Evolutionary conservation across 768 basidiomycete species (phyloP).

Genomic region (Suillus subluteus): DNA sequence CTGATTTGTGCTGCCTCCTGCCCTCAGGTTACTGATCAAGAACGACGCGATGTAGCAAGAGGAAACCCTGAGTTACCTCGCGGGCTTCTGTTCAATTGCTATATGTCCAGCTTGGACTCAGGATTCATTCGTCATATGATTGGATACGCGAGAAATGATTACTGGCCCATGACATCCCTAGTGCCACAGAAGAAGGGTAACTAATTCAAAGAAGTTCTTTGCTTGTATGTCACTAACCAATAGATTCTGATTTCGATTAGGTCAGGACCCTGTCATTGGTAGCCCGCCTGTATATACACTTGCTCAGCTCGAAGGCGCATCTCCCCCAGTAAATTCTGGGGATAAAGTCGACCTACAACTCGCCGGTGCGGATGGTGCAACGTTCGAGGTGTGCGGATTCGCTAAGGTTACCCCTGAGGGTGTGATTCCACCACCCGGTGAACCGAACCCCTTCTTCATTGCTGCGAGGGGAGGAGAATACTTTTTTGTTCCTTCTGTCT

Average conservation of each 20-base stretch:
- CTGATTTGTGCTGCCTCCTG: too few relatives aligned
- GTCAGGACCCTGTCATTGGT: background rate
- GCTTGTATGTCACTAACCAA: background rate
- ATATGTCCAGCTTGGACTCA: too few relatives aligned
- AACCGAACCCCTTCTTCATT: background rate
- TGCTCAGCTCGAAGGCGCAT: background rate
- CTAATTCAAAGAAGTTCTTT: too few relatives aligned
- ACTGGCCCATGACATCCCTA: too few relatives aligned
- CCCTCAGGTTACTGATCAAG: too few relatives aligned
- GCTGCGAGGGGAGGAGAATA: slow-evolving; percentile 1
- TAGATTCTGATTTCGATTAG: background rate
- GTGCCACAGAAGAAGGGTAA: too few relatives aligned
- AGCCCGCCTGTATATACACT: background rate
- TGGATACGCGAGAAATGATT: too few relatives aligned
- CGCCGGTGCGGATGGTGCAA: background rate
- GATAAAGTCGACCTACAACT: background rate
- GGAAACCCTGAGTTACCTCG: too few relatives aligned
- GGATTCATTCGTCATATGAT: too few relatives aligned
- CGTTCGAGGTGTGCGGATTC: background rate
- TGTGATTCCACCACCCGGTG: background rate
- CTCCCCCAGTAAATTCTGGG: background rate
- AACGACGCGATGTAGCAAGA: too few relatives aligned
- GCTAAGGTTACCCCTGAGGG: background rate
- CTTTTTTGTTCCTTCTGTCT: background rate
- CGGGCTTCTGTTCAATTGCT: too few relatives aligned